These are phyloP conservation scores for Colletotrichum chrysophilum DNA, from an alignment of 2,329 filamentous ascomycete genomes.

Conservation along the genomic window DNA sequence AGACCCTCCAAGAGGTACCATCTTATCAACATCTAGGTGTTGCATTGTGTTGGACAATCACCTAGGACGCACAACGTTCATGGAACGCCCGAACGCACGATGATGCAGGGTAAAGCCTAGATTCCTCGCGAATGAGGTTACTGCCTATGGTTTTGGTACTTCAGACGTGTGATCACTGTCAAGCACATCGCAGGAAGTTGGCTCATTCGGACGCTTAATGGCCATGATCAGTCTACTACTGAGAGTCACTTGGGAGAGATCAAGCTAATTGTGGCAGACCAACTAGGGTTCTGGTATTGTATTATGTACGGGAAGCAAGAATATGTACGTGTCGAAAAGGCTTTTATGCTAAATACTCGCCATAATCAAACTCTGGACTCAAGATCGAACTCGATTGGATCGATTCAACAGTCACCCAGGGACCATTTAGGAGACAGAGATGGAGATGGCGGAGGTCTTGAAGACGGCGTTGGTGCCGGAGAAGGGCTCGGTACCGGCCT, in stretches of 20 bases:
- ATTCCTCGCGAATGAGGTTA: no score
- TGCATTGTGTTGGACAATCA: rapidly evolving
- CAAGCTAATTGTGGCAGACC: background rate
- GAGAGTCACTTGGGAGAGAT: background rate
- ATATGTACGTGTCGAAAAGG: background rate
- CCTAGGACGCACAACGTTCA: background rate
- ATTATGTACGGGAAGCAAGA: background rate
- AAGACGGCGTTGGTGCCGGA: constrained; percentile 44
- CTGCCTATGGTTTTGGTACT: background rate
- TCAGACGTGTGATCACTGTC: background rate
- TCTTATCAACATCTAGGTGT: rapidly evolving
- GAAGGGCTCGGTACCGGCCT: constrained; percentile 63
- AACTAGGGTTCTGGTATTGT: background rate
- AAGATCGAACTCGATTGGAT: background rate
- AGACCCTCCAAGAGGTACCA: rapidly evolving
- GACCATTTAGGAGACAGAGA: background rate
- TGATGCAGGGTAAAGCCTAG: background rate
- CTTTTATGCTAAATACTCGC: background rate
- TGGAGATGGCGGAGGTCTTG: constrained; percentile 17
- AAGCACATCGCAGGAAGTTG: no score
- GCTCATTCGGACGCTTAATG: no score
- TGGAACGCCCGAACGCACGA: background rate
- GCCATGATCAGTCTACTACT: background rate
- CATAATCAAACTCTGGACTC: background rate
- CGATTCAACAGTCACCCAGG: background rate